Conservation (phyloP, 2,329 filamentous ascomycete genomes). For the Acrocalymma vagum region DNA sequence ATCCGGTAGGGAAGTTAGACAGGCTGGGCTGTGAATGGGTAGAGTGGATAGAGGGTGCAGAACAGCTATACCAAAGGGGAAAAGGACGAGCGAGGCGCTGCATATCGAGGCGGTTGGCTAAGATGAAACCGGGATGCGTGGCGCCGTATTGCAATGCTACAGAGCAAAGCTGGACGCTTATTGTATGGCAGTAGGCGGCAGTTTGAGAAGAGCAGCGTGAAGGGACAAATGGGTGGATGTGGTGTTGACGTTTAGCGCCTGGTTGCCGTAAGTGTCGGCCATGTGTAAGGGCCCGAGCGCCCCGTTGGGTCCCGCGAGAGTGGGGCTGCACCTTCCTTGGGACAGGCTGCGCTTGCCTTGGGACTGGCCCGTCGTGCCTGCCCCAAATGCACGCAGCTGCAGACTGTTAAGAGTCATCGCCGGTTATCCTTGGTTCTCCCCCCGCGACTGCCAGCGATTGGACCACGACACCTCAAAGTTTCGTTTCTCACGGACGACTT, state of each 20-base stretch:
- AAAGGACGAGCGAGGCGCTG: slow-evolving; percentile 42
- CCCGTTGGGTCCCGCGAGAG: too few relatives aligned
- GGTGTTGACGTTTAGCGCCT: slow-evolving; percentile 41
- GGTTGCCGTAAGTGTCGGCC: too few relatives aligned
- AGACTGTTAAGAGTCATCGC: slow-evolving; percentile 43
- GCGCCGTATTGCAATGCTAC: slow-evolving; percentile 27
- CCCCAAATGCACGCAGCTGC: slow-evolving; percentile 22
- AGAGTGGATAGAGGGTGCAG: slow-evolving; percentile 28
- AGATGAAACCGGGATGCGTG: slow-evolving; percentile 43
- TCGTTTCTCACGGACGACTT: slow-evolving; percentile 38
- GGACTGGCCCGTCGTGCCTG: slow-evolving; percentile 23
- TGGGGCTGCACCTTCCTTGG: too few relatives aligned
- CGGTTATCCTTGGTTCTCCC: too few relatives aligned
- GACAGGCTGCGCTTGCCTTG: too few relatives aligned
- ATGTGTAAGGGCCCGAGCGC: too few relatives aligned
- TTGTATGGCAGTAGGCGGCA: slow-evolving; percentile 34
- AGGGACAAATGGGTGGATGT: slow-evolving; percentile 39
- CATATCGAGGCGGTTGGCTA: slow-evolving; percentile 44
- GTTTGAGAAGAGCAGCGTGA: slow-evolving; percentile 37
- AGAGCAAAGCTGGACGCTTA: slow-evolving; percentile 15
- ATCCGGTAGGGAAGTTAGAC: slow-evolving; percentile 24
- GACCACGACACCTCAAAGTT: slow-evolving; percentile 38
- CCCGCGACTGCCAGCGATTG: slow-evolving; percentile 33
- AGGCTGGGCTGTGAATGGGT: slow-evolving; percentile 35
- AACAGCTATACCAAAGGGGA: slow-evolving; percentile 26